Conservation (phyloP, 2,329 filamentous ascomycete genomes). For the Phoma sp. region DNA sequence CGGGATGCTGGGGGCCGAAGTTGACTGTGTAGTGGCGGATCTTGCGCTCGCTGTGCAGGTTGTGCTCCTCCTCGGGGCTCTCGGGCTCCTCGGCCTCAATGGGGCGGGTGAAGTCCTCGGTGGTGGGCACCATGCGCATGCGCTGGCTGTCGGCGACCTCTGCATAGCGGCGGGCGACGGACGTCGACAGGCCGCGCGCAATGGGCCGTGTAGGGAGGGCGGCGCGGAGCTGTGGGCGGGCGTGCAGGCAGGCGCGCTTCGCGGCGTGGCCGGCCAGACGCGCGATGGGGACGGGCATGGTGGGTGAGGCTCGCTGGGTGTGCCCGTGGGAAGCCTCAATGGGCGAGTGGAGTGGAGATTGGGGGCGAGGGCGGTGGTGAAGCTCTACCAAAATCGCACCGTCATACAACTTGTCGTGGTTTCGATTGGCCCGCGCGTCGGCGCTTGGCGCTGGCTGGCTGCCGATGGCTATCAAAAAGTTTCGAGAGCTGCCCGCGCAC, state of each 20-base stretch:
- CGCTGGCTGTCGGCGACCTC: conserved; percentile 57
- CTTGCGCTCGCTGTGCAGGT: conserved; percentile 69
- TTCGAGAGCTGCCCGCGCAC: conserved; percentile 22
- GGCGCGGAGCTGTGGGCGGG: conserved; percentile 54
- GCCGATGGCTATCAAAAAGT: conserved; percentile 15
- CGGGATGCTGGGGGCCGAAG: conserved; percentile 98
- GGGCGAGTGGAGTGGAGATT: conserved; percentile 43
- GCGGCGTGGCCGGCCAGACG: conserved; percentile 76
- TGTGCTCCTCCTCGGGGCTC: conserved; percentile 54
- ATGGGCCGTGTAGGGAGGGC: conserved; percentile 52
- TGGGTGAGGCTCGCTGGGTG: conserved; percentile 42
- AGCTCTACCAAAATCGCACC: conserved; percentile 35
- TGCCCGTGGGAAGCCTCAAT: conserved; percentile 45
- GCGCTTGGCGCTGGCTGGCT: conserved; percentile 30
- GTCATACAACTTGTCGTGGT: conserved; percentile 27
- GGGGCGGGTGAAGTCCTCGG: conserved; percentile 67
- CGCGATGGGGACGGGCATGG: conserved; percentile 75
- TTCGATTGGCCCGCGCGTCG: conserved; percentile 36
- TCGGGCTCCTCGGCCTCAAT: conserved; percentile 54
- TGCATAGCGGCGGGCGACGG: conserved; percentile 69
- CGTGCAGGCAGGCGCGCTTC: conserved; percentile 68
- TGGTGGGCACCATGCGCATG: conserved; percentile 71
- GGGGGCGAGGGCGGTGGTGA: conserved; percentile 41
- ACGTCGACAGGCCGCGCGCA: conserved; percentile 71
- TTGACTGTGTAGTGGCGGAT: conserved; percentile 99